Conservation (phyloP, 495 filamentous ascomycete genomes). For the Aspergillus indologenus region DNA sequence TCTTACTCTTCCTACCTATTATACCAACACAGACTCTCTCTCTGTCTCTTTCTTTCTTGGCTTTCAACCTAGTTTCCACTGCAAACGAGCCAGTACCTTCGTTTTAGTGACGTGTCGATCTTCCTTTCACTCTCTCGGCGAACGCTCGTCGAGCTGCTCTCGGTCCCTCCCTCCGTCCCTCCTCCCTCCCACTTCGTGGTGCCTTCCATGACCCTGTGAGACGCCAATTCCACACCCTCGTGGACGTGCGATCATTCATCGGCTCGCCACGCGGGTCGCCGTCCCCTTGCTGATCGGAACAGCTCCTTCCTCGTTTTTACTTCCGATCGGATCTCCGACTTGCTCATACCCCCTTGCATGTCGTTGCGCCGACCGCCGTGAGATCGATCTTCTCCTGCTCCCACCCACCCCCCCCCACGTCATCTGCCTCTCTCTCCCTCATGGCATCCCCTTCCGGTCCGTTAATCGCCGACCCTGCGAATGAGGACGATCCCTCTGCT, state of each 20-base stretch:
- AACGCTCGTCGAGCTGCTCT: not conserved
- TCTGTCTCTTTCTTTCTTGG: not conserved
- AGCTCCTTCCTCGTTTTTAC: conserved; percentile 5
- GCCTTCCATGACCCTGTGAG: conserved; percentile 24
- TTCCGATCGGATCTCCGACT: not conserved
- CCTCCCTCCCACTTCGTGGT: conserved; percentile 1
- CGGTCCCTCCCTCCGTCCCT: conserved; percentile 4
- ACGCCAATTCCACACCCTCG: conserved; percentile 22
- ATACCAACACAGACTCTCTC: not conserved
- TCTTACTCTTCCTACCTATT: not conserved
- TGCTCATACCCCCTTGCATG: conserved; percentile 17
- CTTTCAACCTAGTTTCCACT: not conserved
- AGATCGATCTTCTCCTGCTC: not conserved
- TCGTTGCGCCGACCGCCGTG: conserved; percentile 16
- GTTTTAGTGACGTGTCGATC: not conserved
- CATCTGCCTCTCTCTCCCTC: conserved; percentile 3
- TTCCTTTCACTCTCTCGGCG: not conserved
- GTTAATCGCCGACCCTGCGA: conserved; percentile 26
- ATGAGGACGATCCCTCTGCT: conserved; percentile 36
- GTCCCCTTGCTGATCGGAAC: conserved; percentile 14
- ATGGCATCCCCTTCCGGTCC: conserved; percentile 21
- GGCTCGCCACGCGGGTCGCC: conserved; percentile 19
- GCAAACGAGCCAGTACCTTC: not conserved
- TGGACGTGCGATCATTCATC: conserved; percentile 23
- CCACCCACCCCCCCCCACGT: too few species aligned